phyloP scores from a whole-genome alignment of 805 yeast species.

The Pichia nanzhaoensis region DNA sequence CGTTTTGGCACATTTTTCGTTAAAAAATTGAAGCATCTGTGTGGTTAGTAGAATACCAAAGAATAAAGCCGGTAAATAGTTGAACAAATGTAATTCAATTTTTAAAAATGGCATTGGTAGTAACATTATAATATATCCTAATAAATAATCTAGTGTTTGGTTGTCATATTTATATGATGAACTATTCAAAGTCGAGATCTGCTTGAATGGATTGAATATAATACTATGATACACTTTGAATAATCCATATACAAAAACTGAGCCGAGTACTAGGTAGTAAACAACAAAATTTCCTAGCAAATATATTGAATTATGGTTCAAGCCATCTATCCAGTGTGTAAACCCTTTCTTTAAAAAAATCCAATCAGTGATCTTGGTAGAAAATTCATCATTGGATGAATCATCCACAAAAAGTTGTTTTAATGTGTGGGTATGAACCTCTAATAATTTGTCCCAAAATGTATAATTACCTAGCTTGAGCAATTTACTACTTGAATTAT shows the following conservation, averaged over 20 bases:
- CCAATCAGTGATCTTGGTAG: slow-evolving; percentile 39
- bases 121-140: slow-evolving; percentile 56
- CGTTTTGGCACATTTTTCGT: slow-evolving; percentile 23
- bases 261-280: slow-evolving; percentile 41
- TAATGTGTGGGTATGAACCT: slow-evolving; percentile 54
- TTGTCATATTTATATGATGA: slow-evolving; percentile 18
- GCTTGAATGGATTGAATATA: slow-evolving; percentile 19
- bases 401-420: slow-evolving; percentile 24
- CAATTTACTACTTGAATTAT: slow-evolving; percentile 29
- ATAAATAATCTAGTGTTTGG: slow-evolving; percentile 31
- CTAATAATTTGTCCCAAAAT: slow-evolving; percentile 46
- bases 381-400: not conserved
- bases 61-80: slow-evolving; percentile 45
- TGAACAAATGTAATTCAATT: slow-evolving; percentile 36
- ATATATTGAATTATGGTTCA: slow-evolving; percentile 38
- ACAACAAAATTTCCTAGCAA: slow-evolving; percentile 58
- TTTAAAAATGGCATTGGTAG: slow-evolving; percentile 44
- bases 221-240: slow-evolving; percentile 14
- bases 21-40: slow-evolving; percentile 38
- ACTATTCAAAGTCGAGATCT: not conserved
- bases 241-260: slow-evolving; percentile 23
- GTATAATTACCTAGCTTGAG: slow-evolving; percentile 29
- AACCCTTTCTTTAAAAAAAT: slow-evolving; percentile 53
- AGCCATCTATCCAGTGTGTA: slow-evolving; percentile 43
- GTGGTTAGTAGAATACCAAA: slow-evolving; percentile 41